Percentiles rank a stretch among this genome's conserved stretches.
These are phyloP conservation scores for Tricholoma furcatifolium DNA, from an alignment of 768 basidiomycete genomes.

Conservation along the genomic window DNA sequence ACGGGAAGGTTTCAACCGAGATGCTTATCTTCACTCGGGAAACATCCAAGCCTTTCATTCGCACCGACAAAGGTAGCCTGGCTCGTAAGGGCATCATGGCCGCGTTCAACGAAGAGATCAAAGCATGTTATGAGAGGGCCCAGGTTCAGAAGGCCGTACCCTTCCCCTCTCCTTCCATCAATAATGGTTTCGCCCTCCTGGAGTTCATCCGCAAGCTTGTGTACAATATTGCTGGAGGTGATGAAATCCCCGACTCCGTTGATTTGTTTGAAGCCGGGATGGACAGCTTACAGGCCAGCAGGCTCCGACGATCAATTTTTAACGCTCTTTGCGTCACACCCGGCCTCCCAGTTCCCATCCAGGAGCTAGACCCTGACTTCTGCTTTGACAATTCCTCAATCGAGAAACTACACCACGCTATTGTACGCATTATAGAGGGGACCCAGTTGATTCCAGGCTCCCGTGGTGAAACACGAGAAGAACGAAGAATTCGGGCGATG, in stretches of 20 bases:
- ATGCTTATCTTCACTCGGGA: slow-evolving; percentile 36
- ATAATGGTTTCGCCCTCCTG: slow-evolving; percentile 20
- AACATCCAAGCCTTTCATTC: slow-evolving; percentile 27
- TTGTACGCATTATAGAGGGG: slow-evolving; percentile 21
- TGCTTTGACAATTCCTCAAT: slow-evolving; percentile 30
- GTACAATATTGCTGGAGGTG: slow-evolving; percentile 15
- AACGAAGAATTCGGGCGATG: slow-evolving; percentile 23
- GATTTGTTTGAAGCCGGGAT: slow-evolving; percentile 42
- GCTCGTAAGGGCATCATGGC: slow-evolving; percentile 30
- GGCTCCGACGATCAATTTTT: slow-evolving; percentile 30
- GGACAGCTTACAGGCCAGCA: slow-evolving; percentile 38
- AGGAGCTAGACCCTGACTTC: slow-evolving; percentile 25
- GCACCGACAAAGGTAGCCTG: slow-evolving; percentile 39
- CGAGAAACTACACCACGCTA: slow-evolving; percentile 21
- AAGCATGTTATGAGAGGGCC: slow-evolving; percentile 28
- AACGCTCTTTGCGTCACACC: slow-evolving; percentile 23
- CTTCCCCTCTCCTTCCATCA: slow-evolving; percentile 22
- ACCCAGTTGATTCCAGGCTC: background rate
- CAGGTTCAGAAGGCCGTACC: slow-evolving; percentile 21
- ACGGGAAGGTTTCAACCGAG: slow-evolving; percentile 34
- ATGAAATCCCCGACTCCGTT: slow-evolving; percentile 20
- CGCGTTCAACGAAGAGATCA: slow-evolving; percentile 33
- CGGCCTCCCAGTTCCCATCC: slow-evolving; percentile 15
- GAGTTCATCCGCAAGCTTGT: slow-evolving; percentile 23
- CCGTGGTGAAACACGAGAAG: slow-evolving; percentile 8